A percentile compares a stretch with the other conserved stretches of the same genome.
These are phyloP conservation scores for Golubevia pallescens DNA, from an alignment of 1,284 basidiomycete species.

Conservation along the genomic window DNA sequence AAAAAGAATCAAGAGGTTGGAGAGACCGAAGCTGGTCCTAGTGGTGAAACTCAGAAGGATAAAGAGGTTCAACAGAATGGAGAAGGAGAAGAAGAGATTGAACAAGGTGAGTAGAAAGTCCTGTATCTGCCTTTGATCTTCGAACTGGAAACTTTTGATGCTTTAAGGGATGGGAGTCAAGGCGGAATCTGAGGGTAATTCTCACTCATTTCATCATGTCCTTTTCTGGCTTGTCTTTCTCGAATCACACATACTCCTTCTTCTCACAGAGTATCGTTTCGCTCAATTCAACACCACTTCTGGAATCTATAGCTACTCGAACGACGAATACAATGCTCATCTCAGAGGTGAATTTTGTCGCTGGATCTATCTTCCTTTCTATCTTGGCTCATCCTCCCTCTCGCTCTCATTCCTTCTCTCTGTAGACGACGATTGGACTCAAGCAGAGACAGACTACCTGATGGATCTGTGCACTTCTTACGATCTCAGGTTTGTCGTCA, in stretches of 20 bases:
- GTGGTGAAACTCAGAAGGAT: slow-evolving; percentile 3
- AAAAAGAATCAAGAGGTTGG: neutral
- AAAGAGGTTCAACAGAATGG: neutral
- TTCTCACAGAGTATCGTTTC: slow-evolving; percentile 69
- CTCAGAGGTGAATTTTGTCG: slow-evolving; percentile 72
- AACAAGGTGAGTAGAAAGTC: neutral
- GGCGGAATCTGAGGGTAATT: neutral
- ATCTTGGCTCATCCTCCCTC: neutral
- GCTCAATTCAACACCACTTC: slow-evolving; percentile 79
- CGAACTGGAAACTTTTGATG: slow-evolving; percentile 4
- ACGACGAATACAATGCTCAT: slow-evolving; percentile 85
- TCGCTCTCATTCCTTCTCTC: neutral
- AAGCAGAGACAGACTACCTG: slow-evolving; percentile 92
- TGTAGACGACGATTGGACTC: slow-evolving; percentile 83
- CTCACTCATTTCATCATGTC: neutral
- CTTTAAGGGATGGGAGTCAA: neutral
- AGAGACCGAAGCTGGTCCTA: neutral
- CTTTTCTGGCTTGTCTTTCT: neutral
- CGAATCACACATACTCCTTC: neutral
- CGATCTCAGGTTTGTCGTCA: slow-evolving; percentile 87
- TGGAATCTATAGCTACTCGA: slow-evolving; percentile 79
- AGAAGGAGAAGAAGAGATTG: slow-evolving; percentile 1
- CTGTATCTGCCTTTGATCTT: neutral
- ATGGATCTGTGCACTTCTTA: slow-evolving; percentile 82
- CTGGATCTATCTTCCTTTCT: neutral